These are phyloP conservation scores for Barnettozyma sucrosica DNA, from an alignment of 805 yeast species.

Conservation along the genomic window DNA sequence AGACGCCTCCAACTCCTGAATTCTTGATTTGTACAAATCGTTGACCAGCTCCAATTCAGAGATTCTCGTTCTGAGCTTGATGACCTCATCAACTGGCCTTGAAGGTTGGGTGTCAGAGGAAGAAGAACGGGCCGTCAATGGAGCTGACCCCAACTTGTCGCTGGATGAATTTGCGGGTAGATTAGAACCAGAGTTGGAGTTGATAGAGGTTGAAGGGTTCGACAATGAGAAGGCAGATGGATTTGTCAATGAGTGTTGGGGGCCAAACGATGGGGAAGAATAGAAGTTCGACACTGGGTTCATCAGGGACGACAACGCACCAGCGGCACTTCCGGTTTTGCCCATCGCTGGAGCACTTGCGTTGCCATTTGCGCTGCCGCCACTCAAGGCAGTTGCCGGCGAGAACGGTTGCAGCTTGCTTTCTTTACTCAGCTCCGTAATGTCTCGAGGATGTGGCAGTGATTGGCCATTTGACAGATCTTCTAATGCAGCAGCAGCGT, in stretches of 20 bases:
- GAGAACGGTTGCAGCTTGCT: conserved; percentile 19
- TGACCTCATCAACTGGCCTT: conserved; percentile 26
- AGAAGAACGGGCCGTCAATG: neutral
- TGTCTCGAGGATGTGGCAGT: conserved; percentile 1
- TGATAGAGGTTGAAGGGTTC: conserved; percentile 2
- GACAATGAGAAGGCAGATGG: conserved; percentile 24
- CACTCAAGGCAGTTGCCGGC: conserved; percentile 22
- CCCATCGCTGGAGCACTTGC: neutral
- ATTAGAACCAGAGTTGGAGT: neutral
- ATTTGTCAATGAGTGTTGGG: conserved; percentile 31
- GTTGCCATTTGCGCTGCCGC: neutral
- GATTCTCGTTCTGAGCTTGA: conserved; percentile 63
- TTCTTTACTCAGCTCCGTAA: neutral
- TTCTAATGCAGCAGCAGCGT: conserved; percentile 27
- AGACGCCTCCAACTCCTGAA: conserved; percentile 61
- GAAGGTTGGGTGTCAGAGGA: conserved; percentile 1
- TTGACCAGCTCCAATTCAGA: conserved; percentile 87
- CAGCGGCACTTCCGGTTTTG: conserved; percentile 4
- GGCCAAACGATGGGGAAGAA: conserved; percentile 42
- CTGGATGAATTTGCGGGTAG: conserved; percentile 1
- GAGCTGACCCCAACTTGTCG: neutral
- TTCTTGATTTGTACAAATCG: conserved; percentile 78
- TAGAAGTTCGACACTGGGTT: conserved; percentile 20
- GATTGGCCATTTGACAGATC: conserved; percentile 16
- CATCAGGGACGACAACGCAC: conserved; percentile 18